phyloP scores from a whole-genome alignment of 306 rosid genomes.

The Dalbergia cochinchinensis region DNA sequence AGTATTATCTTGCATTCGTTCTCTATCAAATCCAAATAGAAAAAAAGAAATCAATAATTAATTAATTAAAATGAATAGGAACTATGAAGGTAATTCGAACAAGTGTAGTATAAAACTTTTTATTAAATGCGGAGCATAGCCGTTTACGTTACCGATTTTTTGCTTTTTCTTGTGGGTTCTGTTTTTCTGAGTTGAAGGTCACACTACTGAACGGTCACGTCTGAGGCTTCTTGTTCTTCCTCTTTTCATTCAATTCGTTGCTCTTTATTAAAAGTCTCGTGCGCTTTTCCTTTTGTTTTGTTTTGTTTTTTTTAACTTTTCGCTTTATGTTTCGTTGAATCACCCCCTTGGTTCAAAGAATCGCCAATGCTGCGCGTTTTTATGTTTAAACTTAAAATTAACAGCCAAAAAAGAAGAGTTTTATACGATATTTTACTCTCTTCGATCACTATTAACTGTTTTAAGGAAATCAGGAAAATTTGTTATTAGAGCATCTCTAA shows the following conservation, averaged over 20 bases:
- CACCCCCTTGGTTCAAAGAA: not conserved
- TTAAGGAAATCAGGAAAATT: no score
- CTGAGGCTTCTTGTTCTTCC: conserved; percentile 20
- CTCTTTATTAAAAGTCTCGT: conserved; percentile 44
- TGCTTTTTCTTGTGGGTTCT: not conserved
- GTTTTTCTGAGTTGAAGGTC: conserved; percentile 33
- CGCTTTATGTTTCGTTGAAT: not conserved
- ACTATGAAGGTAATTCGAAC: no score
- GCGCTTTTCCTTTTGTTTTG: conserved; percentile 32
- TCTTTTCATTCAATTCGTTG: conserved; percentile 7
- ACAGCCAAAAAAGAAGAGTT: no score
- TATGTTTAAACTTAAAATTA: no score
- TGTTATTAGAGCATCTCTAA: no score
- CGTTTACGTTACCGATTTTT: not conserved
- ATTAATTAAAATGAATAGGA: not conserved
- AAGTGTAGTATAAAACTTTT: no score
- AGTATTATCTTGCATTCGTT: not conserved
- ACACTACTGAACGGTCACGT: conserved; percentile 32
- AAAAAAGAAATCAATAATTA: not conserved
- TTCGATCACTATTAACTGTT: no score
- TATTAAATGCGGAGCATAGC: not conserved
- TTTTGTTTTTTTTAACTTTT: not conserved
- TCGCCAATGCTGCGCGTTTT: not conserved
- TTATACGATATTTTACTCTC: no score
- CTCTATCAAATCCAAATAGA: not conserved